Base-by-base conservation (phyloP, 768 basidiomycete species). In the Boletus sensibilis region DNA sequence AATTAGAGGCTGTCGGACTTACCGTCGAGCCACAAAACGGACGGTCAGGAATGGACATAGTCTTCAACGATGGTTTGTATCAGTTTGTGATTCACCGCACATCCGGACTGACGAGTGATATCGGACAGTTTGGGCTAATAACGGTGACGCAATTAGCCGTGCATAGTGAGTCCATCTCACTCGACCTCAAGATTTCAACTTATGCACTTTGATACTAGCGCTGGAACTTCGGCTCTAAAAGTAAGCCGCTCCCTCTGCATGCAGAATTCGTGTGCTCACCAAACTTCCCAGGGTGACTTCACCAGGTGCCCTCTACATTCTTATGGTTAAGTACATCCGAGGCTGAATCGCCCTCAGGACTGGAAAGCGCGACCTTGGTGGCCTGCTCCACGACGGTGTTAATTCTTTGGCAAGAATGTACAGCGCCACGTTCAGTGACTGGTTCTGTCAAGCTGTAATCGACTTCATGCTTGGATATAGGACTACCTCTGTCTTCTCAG, bases 371-470 rank as follows among this genome's bases (percentile, higher is more conserved):
- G 95, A 99, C 68, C 75, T 97, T 23, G 81, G 82, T 46, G 97
- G 97, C 0, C 82, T 98, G 77, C 79, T 98, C 18, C 92, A 97
- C 66, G 96, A 99, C 63, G 96, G 97, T 0, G 86, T 96, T 57
- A 99, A 98, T 72, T 97, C 94, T 7, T 75, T 98, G 18, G 88
- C 94, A 31, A 85, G 91, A 64, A 87, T 93, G 86, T 93, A 87
- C 73, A 88, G 89, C 11, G 87, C 92, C 20, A 89, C 91, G 1
- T 93, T 93, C 67, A 86, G 88, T 61, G 97, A 99, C 73, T 99
- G 94, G 89, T 99, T 98, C 73, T 87, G 83, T 55, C 97, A 99
- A 74, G 94, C 95, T 0, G 93, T 96, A 43, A 94, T 98, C 63
- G 91, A 94, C 71, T 95, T 86, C 65, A 84, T 90, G 78, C 84